Evolutionary conservation across 2,329 filamentous ascomycete genomes (phyloP), one percentile per base, ranked within the genome.

Genomic region (Hypoxylon sp.): DNA sequence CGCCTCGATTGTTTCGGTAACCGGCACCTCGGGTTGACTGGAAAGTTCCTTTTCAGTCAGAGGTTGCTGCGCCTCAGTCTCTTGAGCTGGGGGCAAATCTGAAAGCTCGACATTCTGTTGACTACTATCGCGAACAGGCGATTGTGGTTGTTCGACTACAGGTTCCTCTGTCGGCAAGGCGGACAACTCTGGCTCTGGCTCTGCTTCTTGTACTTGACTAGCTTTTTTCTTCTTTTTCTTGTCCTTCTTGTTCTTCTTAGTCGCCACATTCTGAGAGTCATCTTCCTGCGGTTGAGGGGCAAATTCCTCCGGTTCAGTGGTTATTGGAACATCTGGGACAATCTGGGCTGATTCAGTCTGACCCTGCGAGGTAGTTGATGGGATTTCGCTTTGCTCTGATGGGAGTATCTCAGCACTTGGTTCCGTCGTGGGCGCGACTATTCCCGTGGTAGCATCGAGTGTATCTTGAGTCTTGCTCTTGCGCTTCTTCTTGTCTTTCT

Each of bases 171-270:
- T 25, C 37, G 62, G 56, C 11, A 51, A 27, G 25, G 45, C 23
- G 25, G 65, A 32, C 5, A 48, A 32, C 39, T 62, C 69, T 32
- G 45, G 45, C 23, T 27, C 45, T 6, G 47, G 47, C 8, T 68
- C 47, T 16, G 45, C 19, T 9, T 70, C 68, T 39, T 64, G 39
- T 30, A 55, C 30, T 43, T 69, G 59, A 37, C 61, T 69, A 12
- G 19, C 56, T n/a, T 53, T 59, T 41, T 73, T 71, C 55, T 73
- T 68, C 64, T 77, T 75, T 63, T 75, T 76, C 70, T 78, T 77
- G 45, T 72, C 70, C 62, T 78, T 79, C 56, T 74, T 74, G 41
- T 64, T 63, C 59, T 74, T 74, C 58, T 74, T 73, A 8, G 66
- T 63, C 56, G 51, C 30, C 27, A 37, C 5, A 16, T 63, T 63